Percentiles rank a stretch among this genome's conserved stretches.
These are phyloP conservation scores for Xylaria scruposa DNA, from an alignment of 495 filamentous ascomycete species.

Conservation along the genomic window DNA sequence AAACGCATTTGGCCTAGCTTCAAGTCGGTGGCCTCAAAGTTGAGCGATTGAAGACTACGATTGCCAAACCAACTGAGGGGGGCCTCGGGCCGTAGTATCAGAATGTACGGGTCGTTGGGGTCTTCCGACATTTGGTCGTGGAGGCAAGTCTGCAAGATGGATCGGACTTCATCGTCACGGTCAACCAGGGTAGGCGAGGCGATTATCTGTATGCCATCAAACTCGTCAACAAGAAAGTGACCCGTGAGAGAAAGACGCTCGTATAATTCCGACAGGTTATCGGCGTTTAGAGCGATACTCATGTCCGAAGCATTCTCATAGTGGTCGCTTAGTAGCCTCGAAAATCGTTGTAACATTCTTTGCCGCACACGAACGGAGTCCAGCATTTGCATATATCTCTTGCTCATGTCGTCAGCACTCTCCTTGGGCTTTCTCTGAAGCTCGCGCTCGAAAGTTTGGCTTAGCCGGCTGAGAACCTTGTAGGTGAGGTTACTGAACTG, in stretches of 20 bases:
- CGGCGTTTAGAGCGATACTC: conserved; percentile 72
- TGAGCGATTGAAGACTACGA: conserved; percentile 69
- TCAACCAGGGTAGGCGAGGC: conserved; percentile 80
- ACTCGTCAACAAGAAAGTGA: conserved; percentile 83
- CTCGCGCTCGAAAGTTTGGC: conserved; percentile 89
- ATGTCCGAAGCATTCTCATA: conserved; percentile 98
- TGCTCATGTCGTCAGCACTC: conserved; percentile 87
- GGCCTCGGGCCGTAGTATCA: conserved; percentile 83
- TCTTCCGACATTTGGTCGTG: conserved; percentile 80
- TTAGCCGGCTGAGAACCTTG: conserved; percentile 86
- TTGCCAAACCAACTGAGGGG: conserved; percentile 83
- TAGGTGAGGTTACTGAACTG: conserved; percentile 94
- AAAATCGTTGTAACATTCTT: conserved; percentile 77
- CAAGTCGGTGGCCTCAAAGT: conserved; percentile 82
- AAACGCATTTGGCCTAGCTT: conserved; percentile 87
- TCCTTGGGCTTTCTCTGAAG: conserved; percentile 82
- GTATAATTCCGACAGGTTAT: conserved; percentile 74
- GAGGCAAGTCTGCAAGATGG: conserved; percentile 86
- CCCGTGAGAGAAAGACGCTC: conserved; percentile 82
- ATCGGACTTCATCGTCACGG: conserved; percentile 78
- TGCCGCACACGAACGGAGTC: conserved; percentile 96
- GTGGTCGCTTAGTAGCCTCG: conserved; percentile 82
- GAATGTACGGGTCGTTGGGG: conserved; percentile 75
- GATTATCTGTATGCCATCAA: conserved; percentile 80
- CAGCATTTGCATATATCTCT: conserved; percentile 90